These are phyloP conservation scores for Sicyos baderoa DNA, from an alignment of 306 rosid genomes.

Conservation along the genomic window DNA sequence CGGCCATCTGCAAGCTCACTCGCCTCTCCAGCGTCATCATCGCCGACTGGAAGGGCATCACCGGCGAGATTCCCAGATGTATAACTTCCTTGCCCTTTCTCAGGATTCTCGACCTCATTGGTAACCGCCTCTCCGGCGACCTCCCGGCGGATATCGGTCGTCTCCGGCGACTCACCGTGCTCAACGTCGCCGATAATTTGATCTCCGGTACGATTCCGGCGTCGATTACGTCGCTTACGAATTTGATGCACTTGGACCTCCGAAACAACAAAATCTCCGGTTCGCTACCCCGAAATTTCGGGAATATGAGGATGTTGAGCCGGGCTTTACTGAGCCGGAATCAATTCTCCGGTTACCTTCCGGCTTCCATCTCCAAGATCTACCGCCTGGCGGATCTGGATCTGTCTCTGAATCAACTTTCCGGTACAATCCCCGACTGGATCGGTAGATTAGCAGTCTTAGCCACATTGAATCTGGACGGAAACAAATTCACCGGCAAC, in stretches of 20 bases:
- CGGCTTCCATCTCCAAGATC: slow-evolving; percentile 41
- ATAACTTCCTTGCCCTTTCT: slow-evolving; percentile 57
- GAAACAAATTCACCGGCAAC: slow-evolving; percentile 41
- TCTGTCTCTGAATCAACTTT: slow-evolving; percentile 52
- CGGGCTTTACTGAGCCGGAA: slow-evolving; percentile 75
- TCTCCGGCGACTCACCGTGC: slow-evolving; percentile 54
- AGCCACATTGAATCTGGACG: slow-evolving; percentile 55
- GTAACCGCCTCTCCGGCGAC: slow-evolving; percentile 53
- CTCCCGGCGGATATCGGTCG: slow-evolving; percentile 56
- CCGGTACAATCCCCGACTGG: slow-evolving; percentile 53
- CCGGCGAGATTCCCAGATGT: slow-evolving; percentile 78
- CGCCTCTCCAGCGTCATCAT: slow-evolving; percentile 66
- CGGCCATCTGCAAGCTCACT: slow-evolving; percentile 52
- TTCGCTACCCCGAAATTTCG: slow-evolving; percentile 38
- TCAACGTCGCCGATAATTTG: slow-evolving; percentile 69
- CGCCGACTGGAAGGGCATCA: slow-evolving; percentile 89
- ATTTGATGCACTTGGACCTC: slow-evolving; percentile 75
- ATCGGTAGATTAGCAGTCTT: slow-evolving; percentile 77
- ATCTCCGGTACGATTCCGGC: slow-evolving; percentile 58
- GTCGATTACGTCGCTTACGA: slow-evolving; percentile 38
- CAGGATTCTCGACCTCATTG: slow-evolving; percentile 73
- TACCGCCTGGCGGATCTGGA: slow-evolving; percentile 87
- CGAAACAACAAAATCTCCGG: slow-evolving; percentile 70
- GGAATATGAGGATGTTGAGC: slow-evolving; percentile 58
- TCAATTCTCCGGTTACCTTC: slow-evolving; percentile 49